Percentiles rank a stretch among this genome's conserved stretches.
phyloP scores from a whole-genome alignment of 1,139 yeast species.

The Geotrichum phurueaensis region DNA sequence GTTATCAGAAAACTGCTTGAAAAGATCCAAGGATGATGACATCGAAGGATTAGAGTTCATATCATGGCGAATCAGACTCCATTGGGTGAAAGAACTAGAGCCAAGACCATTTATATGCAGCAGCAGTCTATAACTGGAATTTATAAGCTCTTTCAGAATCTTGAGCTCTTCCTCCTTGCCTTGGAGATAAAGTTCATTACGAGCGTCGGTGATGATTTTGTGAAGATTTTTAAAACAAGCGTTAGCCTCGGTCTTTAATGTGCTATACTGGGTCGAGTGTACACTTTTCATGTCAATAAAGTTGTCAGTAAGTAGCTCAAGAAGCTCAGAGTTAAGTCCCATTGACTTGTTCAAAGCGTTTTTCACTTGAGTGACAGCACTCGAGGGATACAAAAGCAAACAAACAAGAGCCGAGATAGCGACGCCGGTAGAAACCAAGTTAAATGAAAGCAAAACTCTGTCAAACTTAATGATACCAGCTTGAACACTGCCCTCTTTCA shows the following conservation, averaged over 20 bases:
- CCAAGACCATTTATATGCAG: slow-evolving; percentile 62
- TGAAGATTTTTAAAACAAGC: slow-evolving; percentile 41
- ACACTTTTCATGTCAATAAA: slow-evolving; percentile 51
- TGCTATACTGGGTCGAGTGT: slow-evolving; percentile 38
- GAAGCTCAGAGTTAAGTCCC: slow-evolving; percentile 47
- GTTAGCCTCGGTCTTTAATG: slow-evolving; percentile 40
- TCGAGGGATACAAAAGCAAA: slow-evolving; percentile 56
- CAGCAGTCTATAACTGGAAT: slow-evolving; percentile 48
- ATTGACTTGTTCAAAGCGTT: slow-evolving; percentile 48
- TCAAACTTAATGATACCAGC: slow-evolving; percentile 54
- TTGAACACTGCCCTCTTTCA: slow-evolving; percentile 71
- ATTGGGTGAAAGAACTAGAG: slow-evolving; percentile 63
- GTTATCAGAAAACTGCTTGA: slow-evolving; percentile 58
- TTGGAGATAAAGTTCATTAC: slow-evolving; percentile 49
- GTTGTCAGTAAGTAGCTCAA: slow-evolving; percentile 47
- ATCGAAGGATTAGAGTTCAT: background rate
- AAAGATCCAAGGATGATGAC: slow-evolving; percentile 42
- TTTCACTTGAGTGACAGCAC: slow-evolving; percentile 48
- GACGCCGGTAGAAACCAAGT: slow-evolving; percentile 60
- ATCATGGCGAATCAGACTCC: slow-evolving; percentile 37
- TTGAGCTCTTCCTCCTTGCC: slow-evolving; percentile 55
- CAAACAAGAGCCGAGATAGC: slow-evolving; percentile 54
- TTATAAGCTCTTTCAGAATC: slow-evolving; percentile 44
- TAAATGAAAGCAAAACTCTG: slow-evolving; percentile 50
- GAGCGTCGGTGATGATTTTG: slow-evolving; percentile 52